Evolutionary conservation across 306 rosid genomes (phyloP).

Genomic region (Hylodesmum podocarpum): DNA sequence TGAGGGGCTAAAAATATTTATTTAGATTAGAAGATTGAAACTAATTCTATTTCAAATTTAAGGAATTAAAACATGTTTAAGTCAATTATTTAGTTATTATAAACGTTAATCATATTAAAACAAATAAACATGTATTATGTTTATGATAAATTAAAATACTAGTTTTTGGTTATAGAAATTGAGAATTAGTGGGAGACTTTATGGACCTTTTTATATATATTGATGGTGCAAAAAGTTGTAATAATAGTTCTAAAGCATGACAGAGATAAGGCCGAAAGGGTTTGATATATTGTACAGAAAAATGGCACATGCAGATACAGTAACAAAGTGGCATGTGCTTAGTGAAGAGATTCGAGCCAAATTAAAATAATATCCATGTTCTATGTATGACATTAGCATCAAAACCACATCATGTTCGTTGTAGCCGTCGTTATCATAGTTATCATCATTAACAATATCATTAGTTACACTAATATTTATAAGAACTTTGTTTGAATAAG

Average conservation of each 20-base stretch:
- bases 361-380: conserved; percentile 25
- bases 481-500: conserved; percentile 24
- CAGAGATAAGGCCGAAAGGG: conserved; percentile 36
- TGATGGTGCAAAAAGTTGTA: conserved; percentile 30
- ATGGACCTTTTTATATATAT: background rate
- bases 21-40: too few relatives aligned
- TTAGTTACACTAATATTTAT: conserved; percentile 42
- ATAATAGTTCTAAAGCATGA: conserved; percentile 36
- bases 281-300: conserved; percentile 25
- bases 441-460: conserved; percentile 71
- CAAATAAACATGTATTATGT: too few relatives aligned
- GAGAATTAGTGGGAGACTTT: conserved; percentile 17
- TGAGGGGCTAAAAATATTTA: too few relatives aligned
- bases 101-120: too few relatives aligned
- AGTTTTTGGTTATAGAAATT: too few relatives aligned
- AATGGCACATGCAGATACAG: conserved; percentile 49
- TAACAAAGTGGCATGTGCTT: conserved; percentile 43
- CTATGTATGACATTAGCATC: background rate
- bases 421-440: conserved; percentile 46
- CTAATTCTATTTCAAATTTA: too few relatives aligned
- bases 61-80: too few relatives aligned
- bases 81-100: background rate
- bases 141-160: too few relatives aligned
- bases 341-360: conserved; percentile 36
- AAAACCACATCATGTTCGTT: conserved; percentile 31